Base-by-base conservation (phyloP, 1,139 yeast species). In the Candida glucosophila region DNA sequence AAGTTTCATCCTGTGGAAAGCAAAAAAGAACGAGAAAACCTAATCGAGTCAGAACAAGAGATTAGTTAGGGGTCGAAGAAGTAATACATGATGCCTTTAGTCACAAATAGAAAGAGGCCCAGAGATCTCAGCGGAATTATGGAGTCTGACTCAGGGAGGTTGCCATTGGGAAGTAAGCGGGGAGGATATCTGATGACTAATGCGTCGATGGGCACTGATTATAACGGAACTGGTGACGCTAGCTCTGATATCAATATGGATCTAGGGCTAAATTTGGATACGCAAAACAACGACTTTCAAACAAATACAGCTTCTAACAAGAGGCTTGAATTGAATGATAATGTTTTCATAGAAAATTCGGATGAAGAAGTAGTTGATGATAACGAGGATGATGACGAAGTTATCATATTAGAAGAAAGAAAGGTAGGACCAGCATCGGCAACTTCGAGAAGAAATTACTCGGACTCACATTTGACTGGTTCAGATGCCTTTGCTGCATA, bases 81-180 rank as follows among this genome's bases (percentile, higher is more conserved):
- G 18, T 19, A 8, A 8, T 10, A 7, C 23, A 22, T 12, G 10
- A 47, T 47, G 60, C 54, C 61, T 8, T 30, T 57, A 35, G 55
- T 60, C 15, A 47, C 62, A 19, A 63, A 63, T 39, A 43, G 71
- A 35, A 64, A 64, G 35, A 48, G 71, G 36, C 69, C 71, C 20
- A 55, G 71, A 43, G 69, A 67, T 17, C 59, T 63, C 37, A 58
- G 67, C 36, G 69, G 57, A 30, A 49, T 55, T 19, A 57, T 59
- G 35, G 62, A 52, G 31, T 40, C 33, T 35, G 34, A 26, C 26
- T 21, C 29, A 19, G 28, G 24, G 22, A 28, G 23, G 13, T 22
- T 31, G 12, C 22, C 28, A 10, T 12, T 15, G 18, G 24, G 20
- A n/a, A 24, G 22, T n/a, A 22, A 24, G 22, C 12, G 22, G 19